phyloP scores from a whole-genome alignment of 1,284 basidiomycete species.

The Moesziomyces aphidis region DNA sequence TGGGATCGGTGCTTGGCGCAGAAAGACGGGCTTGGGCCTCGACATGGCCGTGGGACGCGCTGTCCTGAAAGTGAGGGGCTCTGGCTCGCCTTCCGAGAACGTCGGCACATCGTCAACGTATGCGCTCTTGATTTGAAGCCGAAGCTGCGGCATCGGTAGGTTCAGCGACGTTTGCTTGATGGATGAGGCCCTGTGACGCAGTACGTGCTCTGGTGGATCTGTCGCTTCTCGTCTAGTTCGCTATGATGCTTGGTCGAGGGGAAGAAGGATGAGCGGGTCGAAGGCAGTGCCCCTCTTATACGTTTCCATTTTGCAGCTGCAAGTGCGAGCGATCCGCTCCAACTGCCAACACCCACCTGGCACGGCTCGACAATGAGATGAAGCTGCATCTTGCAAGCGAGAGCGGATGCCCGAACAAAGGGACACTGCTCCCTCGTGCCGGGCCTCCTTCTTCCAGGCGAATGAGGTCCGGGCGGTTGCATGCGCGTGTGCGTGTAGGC shows the following conservation, averaged over 20 bases:
- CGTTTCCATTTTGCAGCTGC: too few species aligned
- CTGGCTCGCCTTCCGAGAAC: neutral
- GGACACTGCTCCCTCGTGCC: too few species aligned
- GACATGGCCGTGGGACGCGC: neutral
- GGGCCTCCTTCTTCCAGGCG: too few species aligned
- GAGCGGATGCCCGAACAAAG: too few species aligned
- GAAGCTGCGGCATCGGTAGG: neutral
- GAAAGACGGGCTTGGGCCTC: conserved; percentile 10
- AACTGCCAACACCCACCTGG: too few species aligned
- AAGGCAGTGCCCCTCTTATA: too few species aligned
- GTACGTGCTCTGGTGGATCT: neutral
- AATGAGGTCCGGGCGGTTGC: neutral
- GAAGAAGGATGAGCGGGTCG: too few species aligned
- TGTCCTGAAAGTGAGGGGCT: conserved; percentile 11
- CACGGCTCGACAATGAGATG: neutral
- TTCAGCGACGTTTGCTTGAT: neutral
- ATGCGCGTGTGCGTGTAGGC: neutral
- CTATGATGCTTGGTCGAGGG: too few species aligned
- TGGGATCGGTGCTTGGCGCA: neutral
- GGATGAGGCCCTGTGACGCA: neutral
- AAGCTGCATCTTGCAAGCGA: neutral
- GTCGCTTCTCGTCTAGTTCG: neutral
- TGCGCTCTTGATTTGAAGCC: conserved; percentile 13
- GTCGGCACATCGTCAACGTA: conserved; percentile 15
- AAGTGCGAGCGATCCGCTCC: too few species aligned